These are phyloP conservation scores for Hypoxylon sp. DNA, from an alignment of 2,329 filamentous ascomycete species.

Conservation along the genomic window DNA sequence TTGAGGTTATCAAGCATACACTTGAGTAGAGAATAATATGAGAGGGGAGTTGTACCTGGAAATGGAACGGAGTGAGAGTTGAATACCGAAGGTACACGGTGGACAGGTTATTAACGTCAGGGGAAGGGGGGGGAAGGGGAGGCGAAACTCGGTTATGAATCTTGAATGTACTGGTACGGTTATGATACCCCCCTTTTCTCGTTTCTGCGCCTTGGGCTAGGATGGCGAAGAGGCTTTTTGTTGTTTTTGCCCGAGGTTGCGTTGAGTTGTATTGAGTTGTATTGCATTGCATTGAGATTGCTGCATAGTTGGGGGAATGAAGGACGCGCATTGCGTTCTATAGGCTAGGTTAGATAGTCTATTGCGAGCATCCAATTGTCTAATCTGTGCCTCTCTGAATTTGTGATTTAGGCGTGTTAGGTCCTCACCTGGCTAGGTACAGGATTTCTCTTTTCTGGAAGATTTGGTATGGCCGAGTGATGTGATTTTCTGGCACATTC, in stretches of 20 bases:
- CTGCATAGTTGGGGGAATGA: background rate
- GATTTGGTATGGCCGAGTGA: background rate
- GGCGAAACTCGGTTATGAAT: background rate
- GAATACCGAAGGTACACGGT: too few relatives aligned
- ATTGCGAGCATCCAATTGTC: too few relatives aligned
- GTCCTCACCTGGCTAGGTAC: background rate
- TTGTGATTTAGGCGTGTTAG: background rate
- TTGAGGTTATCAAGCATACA: slow-evolving; percentile 48
- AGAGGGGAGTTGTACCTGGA: background rate
- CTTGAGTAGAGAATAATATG: slow-evolving; percentile 41
- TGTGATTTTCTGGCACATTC: background rate
- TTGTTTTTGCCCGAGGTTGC: background rate
- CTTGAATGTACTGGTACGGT: background rate
- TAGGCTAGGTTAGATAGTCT: too few relatives aligned
- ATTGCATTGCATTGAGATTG: too few relatives aligned
- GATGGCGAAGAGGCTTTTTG: background rate
- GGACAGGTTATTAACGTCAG: too few relatives aligned
- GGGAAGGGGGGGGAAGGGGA: too few relatives aligned
- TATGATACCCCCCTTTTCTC: slow-evolving; percentile 35
- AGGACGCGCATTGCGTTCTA: background rate
- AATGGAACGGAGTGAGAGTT: background rate
- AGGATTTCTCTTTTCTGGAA: background rate
- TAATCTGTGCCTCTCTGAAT: too few relatives aligned
- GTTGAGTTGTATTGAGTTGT: background rate
- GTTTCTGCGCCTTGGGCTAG: slow-evolving; percentile 17